Evolutionary conservation across 2,329 filamentous ascomycete species (phyloP).

Genomic region (Zasmidium citrigriseum): DNA sequence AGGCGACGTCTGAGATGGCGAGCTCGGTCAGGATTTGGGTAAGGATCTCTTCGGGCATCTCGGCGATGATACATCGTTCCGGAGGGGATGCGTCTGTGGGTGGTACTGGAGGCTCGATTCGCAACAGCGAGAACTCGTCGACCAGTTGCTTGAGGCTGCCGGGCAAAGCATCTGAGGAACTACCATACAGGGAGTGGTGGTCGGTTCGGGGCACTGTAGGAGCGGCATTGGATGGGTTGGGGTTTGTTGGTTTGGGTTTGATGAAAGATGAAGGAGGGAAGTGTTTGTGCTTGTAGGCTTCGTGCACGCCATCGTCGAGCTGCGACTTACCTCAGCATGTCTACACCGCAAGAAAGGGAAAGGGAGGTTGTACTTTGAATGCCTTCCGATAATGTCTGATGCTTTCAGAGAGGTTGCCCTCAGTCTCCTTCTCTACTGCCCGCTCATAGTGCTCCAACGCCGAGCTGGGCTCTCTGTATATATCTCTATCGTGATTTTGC

Average conservation of each 20-base stretch:
- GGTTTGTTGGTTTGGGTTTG: constrained; percentile 46
- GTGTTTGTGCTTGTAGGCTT: constrained; percentile 86
- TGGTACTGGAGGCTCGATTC: constrained; percentile 68
- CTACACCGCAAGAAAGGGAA: constrained; percentile 1
- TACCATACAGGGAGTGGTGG: constrained; percentile 54
- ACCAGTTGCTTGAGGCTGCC: constrained; percentile 67
- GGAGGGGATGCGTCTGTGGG: constrained; percentile 69
- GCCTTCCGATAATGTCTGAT: constrained; percentile 85
- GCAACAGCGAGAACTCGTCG: constrained; percentile 68
- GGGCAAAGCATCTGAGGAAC: constrained; percentile 42
- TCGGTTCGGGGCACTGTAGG: constrained; percentile 55
- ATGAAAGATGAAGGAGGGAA: constrained; percentile 66
- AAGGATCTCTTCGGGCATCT: constrained; percentile 80
- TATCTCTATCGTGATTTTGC: constrained; percentile 39
- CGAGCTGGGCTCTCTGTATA: constrained; percentile 61
- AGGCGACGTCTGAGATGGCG: constrained; percentile 72
- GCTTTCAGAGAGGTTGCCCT: constrained; percentile 86
- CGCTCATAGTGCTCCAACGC: constrained; percentile 91
- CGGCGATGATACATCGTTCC: constrained; percentile 78
- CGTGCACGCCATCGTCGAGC: constrained; percentile 83
- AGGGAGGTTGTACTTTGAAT: constrained; percentile 65
- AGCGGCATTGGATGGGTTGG: constrained; percentile 47
- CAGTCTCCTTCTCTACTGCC: constrained; percentile 83
- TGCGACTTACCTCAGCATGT: constrained; percentile 44
- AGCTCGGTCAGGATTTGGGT: constrained; percentile 74